Evolutionary conservation across 306 rosid species (phyloP).

Genomic region (Casuarina cunninghamiana): DNA sequence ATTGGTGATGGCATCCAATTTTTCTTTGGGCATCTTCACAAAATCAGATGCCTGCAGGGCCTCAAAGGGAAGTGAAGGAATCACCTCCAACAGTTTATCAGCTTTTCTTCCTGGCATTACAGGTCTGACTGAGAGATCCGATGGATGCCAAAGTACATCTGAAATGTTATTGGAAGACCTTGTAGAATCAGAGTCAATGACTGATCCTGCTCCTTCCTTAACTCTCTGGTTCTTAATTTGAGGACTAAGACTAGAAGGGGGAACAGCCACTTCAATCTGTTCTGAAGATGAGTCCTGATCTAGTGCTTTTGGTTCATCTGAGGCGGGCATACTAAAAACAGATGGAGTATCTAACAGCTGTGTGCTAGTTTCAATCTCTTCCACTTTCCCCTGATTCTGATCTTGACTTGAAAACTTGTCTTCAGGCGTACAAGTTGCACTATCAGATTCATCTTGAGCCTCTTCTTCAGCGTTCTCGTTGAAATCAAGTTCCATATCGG

Average conservation of each 20-base stretch:
- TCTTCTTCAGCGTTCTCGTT: constrained; percentile 87
- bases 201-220: constrained; percentile 72
- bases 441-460: constrained; percentile 72
- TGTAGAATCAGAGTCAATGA: constrained; percentile 57
- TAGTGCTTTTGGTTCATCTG: constrained; percentile 48
- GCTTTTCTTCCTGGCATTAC: constrained; percentile 95
- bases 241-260: constrained; percentile 73
- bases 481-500: constrained; percentile 98
- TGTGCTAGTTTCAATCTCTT: constrained; percentile 49
- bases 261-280: constrained; percentile 50
- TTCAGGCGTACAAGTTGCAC: constrained; percentile 44
- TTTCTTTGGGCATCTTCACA: constrained; percentile 78
- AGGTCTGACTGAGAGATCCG: constrained; percentile 96
- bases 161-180: constrained; percentile 58
- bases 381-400: constrained; percentile 53
- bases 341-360: constrained; percentile 51
- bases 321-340: constrained; percentile 37
- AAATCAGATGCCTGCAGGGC: constrained; percentile 77
- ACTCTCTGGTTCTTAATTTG: constrained; percentile 62
- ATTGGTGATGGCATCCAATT: constrained; percentile 58
- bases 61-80: constrained; percentile 90
- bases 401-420: constrained; percentile 46
- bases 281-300: constrained; percentile 70
- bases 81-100: constrained; percentile 68
- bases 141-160: constrained; percentile 84